These are phyloP conservation scores for Cadophora gregata DNA, from an alignment of 2,329 filamentous ascomycete genomes.

Conservation along the genomic window DNA sequence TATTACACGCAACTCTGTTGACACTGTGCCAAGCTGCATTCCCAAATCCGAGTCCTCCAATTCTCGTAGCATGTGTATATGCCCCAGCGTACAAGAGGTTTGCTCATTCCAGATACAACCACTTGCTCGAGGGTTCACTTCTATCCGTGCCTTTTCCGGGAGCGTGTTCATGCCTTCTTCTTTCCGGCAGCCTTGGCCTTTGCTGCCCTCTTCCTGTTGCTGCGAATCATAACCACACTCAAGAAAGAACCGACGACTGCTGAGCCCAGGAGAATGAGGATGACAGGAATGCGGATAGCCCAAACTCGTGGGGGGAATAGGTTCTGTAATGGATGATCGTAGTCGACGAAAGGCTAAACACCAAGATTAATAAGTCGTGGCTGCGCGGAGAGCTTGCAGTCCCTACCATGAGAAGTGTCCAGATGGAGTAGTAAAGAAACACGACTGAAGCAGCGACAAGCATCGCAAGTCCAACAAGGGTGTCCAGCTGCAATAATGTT, in stretches of 20 bases:
- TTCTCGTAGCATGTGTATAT: neutral
- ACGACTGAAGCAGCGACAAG: constrained; percentile 74
- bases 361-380: constrained; percentile 25
- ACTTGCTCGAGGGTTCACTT: neutral
- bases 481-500: constrained; percentile 74
- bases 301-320: constrained; percentile 97
- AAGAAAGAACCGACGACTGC: constrained; percentile 97
- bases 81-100: neutral
- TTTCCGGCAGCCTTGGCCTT: constrained; percentile 85
- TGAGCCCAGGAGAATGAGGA: constrained; percentile 88
- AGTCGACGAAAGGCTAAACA: constrained; percentile 90
- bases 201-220: constrained; percentile 95
- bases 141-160: neutral
- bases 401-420: constrained; percentile 94
- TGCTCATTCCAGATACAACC: neutral
- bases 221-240: constrained; percentile 97
- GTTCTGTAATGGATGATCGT: constrained; percentile 89
- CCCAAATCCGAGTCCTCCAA: neutral
- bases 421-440: constrained; percentile 94
- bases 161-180: constrained; percentile 74
- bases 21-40: neutral
- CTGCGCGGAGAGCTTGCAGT: neutral
- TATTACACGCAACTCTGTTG: constrained; percentile 7
- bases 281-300: constrained; percentile 98
- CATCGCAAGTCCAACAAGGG: constrained; percentile 79